Evolutionary conservation across 129 eudicot species (phyloP), one percentile per base, ranked within the genome.

Genomic region (Arctium lappa): DNA sequence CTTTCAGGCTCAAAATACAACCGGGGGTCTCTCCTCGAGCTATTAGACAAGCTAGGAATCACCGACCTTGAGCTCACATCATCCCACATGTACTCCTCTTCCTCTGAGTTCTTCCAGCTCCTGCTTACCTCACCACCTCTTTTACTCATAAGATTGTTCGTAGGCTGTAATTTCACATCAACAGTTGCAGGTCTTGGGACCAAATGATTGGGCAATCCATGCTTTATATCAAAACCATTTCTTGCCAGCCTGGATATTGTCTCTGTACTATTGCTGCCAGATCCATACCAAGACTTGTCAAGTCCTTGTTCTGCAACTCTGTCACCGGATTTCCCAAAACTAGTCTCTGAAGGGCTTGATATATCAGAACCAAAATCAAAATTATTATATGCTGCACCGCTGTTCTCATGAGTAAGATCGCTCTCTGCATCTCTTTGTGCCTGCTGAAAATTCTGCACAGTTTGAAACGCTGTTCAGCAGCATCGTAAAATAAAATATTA

Each of bases 21-120:
- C 86, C 85, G 86, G 1, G 86, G 91, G 83, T 91, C 92, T 76
- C 88, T 88, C 71, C 78, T 80, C 27, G 89, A 81, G 74, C 74
- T 72, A 83, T 66, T 77, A 77, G 80, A 66, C 27, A 86, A 80
- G 39, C 81, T 81, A 31, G 87, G 86, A 84, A 77, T 86, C 53
- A 69, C 69, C 2, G 84, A 78, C 78, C 83, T 83, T 15, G 97
- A 83, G 74, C 85, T 91, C 82, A 91, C 83, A 81, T 89, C 93
- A 75, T 91, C 97, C 97, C 97, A 92, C 89, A 83, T 81, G 85
- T 82, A 95, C 90, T 95, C 97, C 86, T 92, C 97, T 87, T 95
- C 97, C 48, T 90, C 94, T 7, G 97, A 89, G 82, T 89, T 87
- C 86, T 90, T 86, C 97, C 94, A 95, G 88, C 91, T 92, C 80